These are phyloP conservation scores for Sapria himalayana DNA, from an alignment of 345 rosid species.

Conservation along the genomic window DNA sequence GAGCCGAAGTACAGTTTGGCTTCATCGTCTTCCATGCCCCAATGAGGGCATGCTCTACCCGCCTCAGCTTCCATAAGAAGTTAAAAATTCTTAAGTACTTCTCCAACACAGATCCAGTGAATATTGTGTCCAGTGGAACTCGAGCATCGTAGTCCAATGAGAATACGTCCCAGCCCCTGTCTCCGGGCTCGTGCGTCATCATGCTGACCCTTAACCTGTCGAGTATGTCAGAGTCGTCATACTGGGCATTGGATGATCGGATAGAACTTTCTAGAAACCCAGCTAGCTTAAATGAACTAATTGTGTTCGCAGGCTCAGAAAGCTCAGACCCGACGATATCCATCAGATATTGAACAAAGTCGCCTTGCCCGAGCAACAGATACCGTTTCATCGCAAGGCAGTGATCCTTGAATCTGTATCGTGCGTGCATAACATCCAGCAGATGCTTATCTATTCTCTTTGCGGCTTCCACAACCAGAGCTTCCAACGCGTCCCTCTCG, in stretches of 20 bases:
- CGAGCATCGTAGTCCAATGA: constrained; percentile 90
- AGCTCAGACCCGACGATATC: constrained; percentile 85
- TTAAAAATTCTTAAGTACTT: constrained; percentile 75
- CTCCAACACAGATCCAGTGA: constrained; percentile 72
- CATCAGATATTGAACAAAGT: constrained; percentile 90
- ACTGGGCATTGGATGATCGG: constrained; percentile 93
- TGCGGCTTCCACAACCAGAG: constrained; percentile 71
- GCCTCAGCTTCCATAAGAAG: constrained; percentile 89
- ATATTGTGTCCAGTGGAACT: constrained; percentile 78
- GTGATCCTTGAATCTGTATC: constrained; percentile 77
- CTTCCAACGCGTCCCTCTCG: constrained; percentile 88
- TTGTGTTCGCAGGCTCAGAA: constrained; percentile 91
- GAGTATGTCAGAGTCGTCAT: constrained; percentile 77
- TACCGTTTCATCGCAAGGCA: constrained; percentile 93
- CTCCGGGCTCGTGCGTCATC: constrained; percentile 89
- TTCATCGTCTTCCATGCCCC: constrained; percentile 99
- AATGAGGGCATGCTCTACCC: constrained; percentile 89
- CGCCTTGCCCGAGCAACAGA: constrained; percentile 92
- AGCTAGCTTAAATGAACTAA: constrained; percentile 86
- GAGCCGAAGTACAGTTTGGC: constrained; percentile 80
- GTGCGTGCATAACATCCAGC: constrained; percentile 56
- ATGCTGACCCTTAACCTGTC: constrained; percentile 82
- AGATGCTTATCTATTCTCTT: constrained; percentile 90
- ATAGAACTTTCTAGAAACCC: constrained; percentile 86
- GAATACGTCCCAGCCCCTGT: constrained; percentile 96